These are phyloP conservation scores for Bruguiera parviflora DNA, from an alignment of 345 rosid genomes.

Conservation along the genomic window DNA sequence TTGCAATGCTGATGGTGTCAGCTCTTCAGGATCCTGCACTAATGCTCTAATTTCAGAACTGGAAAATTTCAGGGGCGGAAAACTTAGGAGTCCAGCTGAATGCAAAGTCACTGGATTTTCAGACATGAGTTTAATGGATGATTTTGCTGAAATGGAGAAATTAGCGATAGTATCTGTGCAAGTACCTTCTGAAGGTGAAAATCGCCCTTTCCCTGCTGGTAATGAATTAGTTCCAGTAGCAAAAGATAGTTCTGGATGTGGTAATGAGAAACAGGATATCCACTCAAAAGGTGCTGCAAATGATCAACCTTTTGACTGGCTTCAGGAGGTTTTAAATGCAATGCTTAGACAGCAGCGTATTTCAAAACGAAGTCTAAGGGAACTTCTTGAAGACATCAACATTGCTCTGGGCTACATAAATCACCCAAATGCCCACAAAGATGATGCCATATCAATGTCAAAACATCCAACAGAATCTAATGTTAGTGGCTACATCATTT, in stretches of 20 bases:
- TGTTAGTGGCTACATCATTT: conserved; percentile 34
- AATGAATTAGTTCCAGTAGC: conserved; percentile 33
- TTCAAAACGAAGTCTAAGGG: conserved; percentile 50
- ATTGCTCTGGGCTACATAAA: conserved; percentile 69
- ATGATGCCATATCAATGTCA: conserved; percentile 14
- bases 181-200: conserved; percentile 24
- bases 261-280: conserved; percentile 18
- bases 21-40: conserved; percentile 66
- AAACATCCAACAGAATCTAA: conserved; percentile 25
- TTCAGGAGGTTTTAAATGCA: conserved; percentile 81
- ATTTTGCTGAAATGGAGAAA: conserved; percentile 79
- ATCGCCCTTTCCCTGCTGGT: conserved; percentile 8
- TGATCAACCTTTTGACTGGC: conserved; percentile 72
- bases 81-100: conserved; percentile 26
- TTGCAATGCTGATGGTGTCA: conserved; percentile 41
- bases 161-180: conserved; percentile 63
- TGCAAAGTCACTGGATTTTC: conserved; percentile 29
- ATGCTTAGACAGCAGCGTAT: conserved; percentile 56
- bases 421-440: conserved; percentile 15
- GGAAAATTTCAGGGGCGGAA: conserved; percentile 41
- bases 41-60: conserved; percentile 50
- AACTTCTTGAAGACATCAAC: conserved; percentile 69
- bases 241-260: conserved; percentile 11
- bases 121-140: conserved; percentile 67
- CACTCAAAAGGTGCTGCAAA: conserved; percentile 22